phyloP scores from a whole-genome alignment of 495 filamentous ascomycete species.

The Annulohypoxylon stygium region DNA sequence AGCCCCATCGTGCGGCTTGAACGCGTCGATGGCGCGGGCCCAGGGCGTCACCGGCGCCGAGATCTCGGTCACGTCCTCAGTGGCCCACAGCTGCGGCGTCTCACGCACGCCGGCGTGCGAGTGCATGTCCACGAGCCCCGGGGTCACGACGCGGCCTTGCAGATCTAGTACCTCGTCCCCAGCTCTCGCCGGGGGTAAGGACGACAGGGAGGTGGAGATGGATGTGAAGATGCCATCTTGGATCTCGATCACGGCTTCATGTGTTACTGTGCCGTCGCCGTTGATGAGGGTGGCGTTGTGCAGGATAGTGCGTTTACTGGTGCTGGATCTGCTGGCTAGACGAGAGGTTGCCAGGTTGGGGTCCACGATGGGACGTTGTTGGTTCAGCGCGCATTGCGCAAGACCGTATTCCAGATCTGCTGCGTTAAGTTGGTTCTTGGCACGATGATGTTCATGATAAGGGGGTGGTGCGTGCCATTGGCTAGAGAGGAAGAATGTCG shows the following conservation, averaged over 20 bases:
- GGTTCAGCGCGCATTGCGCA: conserved; percentile 32
- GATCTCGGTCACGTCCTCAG: conserved; percentile 58
- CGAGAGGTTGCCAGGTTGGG: conserved; percentile 32
- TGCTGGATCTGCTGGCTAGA: conserved; percentile 24
- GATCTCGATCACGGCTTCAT: conserved; percentile 27
- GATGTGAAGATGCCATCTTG: conserved; percentile 53
- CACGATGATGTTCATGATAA: conserved; percentile 1
- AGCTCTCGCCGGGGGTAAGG: background rate
- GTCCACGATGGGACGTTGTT: conserved; percentile 33
- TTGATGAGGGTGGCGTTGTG: conserved; percentile 57
- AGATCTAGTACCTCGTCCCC: conserved; percentile 52
- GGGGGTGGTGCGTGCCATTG: conserved; percentile 18
- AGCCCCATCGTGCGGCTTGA: conserved; percentile 62
- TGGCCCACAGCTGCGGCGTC: conserved; percentile 48
- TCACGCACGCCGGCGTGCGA: conserved; percentile 56
- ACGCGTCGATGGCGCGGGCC: conserved; percentile 61
- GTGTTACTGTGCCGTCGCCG: conserved; percentile 47
- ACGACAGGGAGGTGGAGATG: conserved; percentile 24
- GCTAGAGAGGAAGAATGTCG: conserved; percentile 31
- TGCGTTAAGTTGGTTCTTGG: conserved; percentile 10
- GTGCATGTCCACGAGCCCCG: conserved; percentile 69
- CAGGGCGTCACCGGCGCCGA: conserved; percentile 60
- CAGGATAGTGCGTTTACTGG: conserved; percentile 35
- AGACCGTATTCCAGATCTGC: conserved; percentile 34
- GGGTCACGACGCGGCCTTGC: conserved; percentile 62